Conservation (phyloP, 331 rosid species). For the Dryas integrifolia region DNA sequence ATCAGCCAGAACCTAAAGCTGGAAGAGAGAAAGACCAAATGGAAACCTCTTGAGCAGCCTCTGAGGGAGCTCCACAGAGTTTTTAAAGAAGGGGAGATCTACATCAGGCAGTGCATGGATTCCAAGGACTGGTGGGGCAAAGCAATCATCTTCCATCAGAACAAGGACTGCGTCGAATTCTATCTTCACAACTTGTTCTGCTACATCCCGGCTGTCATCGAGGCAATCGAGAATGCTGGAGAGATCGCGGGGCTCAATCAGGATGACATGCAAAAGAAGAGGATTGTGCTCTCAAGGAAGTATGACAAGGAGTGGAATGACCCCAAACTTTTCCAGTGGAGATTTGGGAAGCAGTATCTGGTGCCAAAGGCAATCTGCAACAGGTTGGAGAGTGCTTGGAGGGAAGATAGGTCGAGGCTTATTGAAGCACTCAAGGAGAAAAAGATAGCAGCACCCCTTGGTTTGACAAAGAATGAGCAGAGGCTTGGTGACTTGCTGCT, state of each 20-base stretch:
- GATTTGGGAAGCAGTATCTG: conserved; percentile 89
- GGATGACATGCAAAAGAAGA: conserved; percentile 68
- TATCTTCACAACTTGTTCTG: conserved; percentile 76
- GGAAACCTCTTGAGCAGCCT: conserved; percentile 84
- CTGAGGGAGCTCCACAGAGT: conserved; percentile 67
- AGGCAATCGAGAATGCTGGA: conserved; percentile 76
- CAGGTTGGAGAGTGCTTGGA: conserved; percentile 58
- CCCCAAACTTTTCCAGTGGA: conserved; percentile 74
- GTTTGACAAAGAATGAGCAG: conserved; percentile 48
- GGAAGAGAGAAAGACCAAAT: conserved; percentile 71
- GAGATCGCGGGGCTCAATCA: conserved; percentile 62
- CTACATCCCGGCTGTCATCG: conserved; percentile 72
- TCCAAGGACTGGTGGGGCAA: conserved; percentile 77
- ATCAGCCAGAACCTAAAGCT: conserved; percentile 59
- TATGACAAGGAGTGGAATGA: conserved; percentile 83
- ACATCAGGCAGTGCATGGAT: conserved; percentile 67
- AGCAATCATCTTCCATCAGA: conserved; percentile 55
- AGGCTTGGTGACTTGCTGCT: conserved; percentile 49
- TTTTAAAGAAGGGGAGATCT: conserved; percentile 71
- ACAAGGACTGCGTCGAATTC: conserved; percentile 63
- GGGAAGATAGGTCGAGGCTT: conserved; percentile 76
- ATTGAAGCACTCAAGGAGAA: conserved; percentile 61
- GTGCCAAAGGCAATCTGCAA: conserved; percentile 58
- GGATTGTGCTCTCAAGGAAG: conserved; percentile 49
- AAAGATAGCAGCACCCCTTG: conserved; percentile 26